Base-by-base conservation (phyloP, 1,284 basidiomycete genomes). In the Cryptococcus depauperatus region DNA sequence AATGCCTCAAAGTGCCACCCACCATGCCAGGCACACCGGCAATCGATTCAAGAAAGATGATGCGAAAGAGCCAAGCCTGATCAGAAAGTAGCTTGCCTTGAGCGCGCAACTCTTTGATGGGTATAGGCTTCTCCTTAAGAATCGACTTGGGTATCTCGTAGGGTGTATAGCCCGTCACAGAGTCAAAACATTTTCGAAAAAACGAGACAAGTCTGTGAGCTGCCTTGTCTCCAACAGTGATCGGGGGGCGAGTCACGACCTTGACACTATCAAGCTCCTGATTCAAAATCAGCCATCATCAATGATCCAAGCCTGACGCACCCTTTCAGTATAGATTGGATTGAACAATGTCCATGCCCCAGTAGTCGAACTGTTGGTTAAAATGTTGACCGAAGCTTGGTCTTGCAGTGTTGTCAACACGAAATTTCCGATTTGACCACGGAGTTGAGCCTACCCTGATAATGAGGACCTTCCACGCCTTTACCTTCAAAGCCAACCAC, bases 11-110 rank as follows among this genome's bases (percentile, higher is more conserved):
- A 23, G 85, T 85, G 2, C 87, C 91, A 11, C 82, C 90, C 1
- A 91, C 88, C 88, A 93, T 92, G 2, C 91, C 91, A 10, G 89
- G 88, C 5, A 91, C 91, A 30, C 88, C 93, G 5, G 93, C 93
- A 42, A 95, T 80, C 43, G 79, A 83, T 72, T 95, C 91, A 35
- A 95, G 76, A 71, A 95, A 85, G 37, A 95, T 73, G 52, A 92
- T 85, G 21, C 90, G 81, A 51, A 75, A 75, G 39, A 95, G 70
- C 91, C 90, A 96, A 39, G 79, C 79, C 16, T 77, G 71, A 47
- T 84, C 81, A 43, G 78, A 76, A 60, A 95, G 76, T 19, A 87
- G 60, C 60, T 85, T 81, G 0, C 86, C 84, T 19, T 76, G 76
- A 54, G 80, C 77, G 46, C 83, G 75, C 29, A 93, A 75, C 55